A percentile compares a stretch with the other conserved stretches of the same genome.
These are phyloP conservation scores for Epichloe glyceriae DNA, from an alignment of 2,329 filamentous ascomycete genomes.

Conservation along the genomic window DNA sequence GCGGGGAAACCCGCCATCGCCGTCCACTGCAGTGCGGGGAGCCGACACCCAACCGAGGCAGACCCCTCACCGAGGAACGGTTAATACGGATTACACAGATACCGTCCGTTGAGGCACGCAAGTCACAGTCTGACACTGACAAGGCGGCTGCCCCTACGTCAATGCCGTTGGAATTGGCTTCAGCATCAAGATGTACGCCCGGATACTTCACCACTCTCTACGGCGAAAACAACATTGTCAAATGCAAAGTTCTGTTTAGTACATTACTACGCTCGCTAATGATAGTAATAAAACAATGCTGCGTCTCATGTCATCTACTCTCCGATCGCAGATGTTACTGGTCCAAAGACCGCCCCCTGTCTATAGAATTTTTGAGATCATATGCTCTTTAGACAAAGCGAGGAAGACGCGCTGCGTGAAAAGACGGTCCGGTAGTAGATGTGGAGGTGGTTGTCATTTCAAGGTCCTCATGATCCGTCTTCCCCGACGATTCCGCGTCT, in stretches of 20 bases:
- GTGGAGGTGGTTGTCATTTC: neutral
- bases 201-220: neutral
- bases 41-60: conserved; percentile 6
- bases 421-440: conserved; percentile 18
- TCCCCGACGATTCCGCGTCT: neutral
- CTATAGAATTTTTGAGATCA: too few relatives aligned
- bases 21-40: conserved; percentile 3
- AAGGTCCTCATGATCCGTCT: neutral
- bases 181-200: neutral
- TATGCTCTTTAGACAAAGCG: conserved; percentile 30
- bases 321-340: too few relatives aligned
- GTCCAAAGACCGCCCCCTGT: too few relatives aligned
- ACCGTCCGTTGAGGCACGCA: too few relatives aligned
- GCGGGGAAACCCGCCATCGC: conserved; percentile 4
- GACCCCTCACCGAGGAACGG: neutral
- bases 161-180: neutral
- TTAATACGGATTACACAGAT: too few relatives aligned
- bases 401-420: conserved; percentile 47
- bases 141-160: neutral
- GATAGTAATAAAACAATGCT: neutral
- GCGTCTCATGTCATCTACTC: neutral
- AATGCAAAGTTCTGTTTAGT: neutral
- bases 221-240: neutral
- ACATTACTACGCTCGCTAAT: conserved; percentile 1
- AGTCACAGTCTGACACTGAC: neutral